phyloP scores from a whole-genome alignment of 1,139 yeast species.

The Hanseniaspora uvarum region DNA sequence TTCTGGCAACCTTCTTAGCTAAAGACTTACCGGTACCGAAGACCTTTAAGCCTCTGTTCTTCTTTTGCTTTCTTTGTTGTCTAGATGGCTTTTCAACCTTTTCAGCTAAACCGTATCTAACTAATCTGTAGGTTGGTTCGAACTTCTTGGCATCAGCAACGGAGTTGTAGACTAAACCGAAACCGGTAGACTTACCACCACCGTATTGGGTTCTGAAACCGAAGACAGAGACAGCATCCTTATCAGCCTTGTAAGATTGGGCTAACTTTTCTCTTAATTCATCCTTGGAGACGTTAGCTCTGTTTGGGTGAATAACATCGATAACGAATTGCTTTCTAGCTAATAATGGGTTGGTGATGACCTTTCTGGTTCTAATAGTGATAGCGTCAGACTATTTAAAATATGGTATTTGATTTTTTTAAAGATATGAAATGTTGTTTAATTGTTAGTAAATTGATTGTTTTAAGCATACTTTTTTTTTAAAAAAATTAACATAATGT shows the following conservation, averaged over 20 bases:
- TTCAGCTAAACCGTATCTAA: constrained; percentile 95
- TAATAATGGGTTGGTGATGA: constrained; percentile 98
- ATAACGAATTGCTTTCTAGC: constrained; percentile 99
- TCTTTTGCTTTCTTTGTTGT: constrained; percentile 99
- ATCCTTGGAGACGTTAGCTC: constrained; percentile 98
- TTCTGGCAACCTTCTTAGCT: constrained; percentile 77
- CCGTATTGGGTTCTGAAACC: constrained; percentile 99
- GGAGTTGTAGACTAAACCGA: constrained; percentile 98
- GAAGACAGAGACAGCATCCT: constrained; percentile 96
- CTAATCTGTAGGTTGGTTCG: constrained; percentile 99
- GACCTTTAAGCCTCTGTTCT: constrained; percentile 99
- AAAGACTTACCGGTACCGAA: constrained; percentile 95
- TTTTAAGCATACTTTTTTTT: neutral
- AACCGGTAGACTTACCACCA: constrained; percentile 99
- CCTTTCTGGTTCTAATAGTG: constrained; percentile 99
- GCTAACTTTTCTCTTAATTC: constrained; percentile 98
- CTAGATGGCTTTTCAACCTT: constrained; percentile 96
- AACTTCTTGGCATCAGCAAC: constrained; percentile 96
- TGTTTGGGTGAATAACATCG: constrained; percentile 99
- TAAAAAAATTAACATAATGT: neutral
- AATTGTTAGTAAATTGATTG: neutral
- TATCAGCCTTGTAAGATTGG: constrained; percentile 93
- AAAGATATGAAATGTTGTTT: neutral
- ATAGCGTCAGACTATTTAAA: constrained; percentile 72
- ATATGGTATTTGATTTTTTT: neutral